phyloP scores from a whole-genome alignment of 1,284 basidiomycete genomes.

The Athelia sp. region DNA sequence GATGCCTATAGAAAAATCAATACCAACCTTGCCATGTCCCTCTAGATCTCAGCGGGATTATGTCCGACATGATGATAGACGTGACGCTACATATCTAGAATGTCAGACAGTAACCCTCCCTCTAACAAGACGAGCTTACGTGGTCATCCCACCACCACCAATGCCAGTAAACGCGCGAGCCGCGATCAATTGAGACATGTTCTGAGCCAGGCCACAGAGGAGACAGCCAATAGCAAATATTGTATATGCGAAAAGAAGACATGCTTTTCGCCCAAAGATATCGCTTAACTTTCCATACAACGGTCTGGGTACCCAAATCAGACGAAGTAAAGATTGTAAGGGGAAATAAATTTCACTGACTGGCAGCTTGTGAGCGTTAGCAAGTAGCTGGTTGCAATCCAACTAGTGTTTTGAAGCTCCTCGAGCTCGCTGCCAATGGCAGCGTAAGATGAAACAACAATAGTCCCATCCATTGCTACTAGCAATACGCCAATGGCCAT shows the following conservation, averaged over 20 bases:
- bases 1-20: too few relatives aligned
- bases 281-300: conserved; percentile 63
- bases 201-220: conserved; percentile 47
- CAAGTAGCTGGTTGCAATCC: conserved; percentile 63
- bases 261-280: conserved; percentile 58
- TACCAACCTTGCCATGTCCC: conserved; percentile 58
- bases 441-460: conserved; percentile 56
- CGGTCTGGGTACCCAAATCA: conserved; percentile 36
- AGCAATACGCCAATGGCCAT: conserved; percentile 57
- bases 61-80: conserved; percentile 58
- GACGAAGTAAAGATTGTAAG: background rate
- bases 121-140: conserved; percentile 39
- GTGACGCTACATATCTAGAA: conserved; percentile 43
- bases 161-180: conserved; percentile 56
- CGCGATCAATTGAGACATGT: conserved; percentile 51
- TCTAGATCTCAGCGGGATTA: conserved; percentile 51
- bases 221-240: conserved; percentile 52
- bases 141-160: conserved; percentile 62
- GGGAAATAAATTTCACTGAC: conserved; percentile 30
- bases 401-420: conserved; percentile 59
- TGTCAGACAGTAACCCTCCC: too few relatives aligned
- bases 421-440: conserved; percentile 60
- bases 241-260: conserved; percentile 49
- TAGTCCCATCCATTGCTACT: conserved; percentile 54
- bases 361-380: conserved; percentile 57